Base-by-base conservation (phyloP, 306 rosid genomes). In the Dryas drummondii region DNA sequence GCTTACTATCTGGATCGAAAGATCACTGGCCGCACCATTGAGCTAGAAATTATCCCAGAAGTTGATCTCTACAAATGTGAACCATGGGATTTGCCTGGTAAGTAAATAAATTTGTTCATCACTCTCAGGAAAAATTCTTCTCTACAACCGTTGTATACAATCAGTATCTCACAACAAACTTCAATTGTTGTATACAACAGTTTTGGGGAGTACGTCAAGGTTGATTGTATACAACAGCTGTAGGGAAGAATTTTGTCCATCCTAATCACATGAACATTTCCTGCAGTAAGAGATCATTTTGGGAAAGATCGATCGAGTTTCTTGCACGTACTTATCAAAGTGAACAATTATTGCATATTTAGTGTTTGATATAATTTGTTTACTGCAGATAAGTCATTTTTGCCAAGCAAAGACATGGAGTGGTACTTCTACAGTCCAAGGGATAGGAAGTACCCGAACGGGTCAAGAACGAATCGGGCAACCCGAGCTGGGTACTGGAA, bases 21-120 rank as follows among this genome's bases (percentile, higher is more conserved):
- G 74, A 90, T 94, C 55, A 94, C 84, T 46, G 97, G 98, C 50
- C 86, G 86, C 10, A 80, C 96, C n/a, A 94, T 94, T 66, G 97
- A 94, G 83, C 98, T 94, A 32, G 96, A 94, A 49, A 90, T 94
- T 71, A 91, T 94, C 59, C 96, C 98, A 9, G 98, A 94, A 82
- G 94, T 94, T 76, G 97, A 94, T 74, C 93, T 94, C 69, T 94
- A 94, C 89, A 91, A 94, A 79, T 94, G 93, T 45, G 98, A 94
- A 79, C 98, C 98, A 3, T 94, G 98, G 98, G 98, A 94, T 80
- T 87, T 94, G 59, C 98, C 98, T 73, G 98, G 98, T 94, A 85
- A 27, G 41, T 73, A 32, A 4, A 2, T 13, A 7, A 58, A 13
- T 40, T 61, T 40, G 47, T 49, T 19, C 37, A 32, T 32, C 2